phyloP scores from a whole-genome alignment of 2,329 filamentous ascomycete species.

The Beauveria australis region DNA sequence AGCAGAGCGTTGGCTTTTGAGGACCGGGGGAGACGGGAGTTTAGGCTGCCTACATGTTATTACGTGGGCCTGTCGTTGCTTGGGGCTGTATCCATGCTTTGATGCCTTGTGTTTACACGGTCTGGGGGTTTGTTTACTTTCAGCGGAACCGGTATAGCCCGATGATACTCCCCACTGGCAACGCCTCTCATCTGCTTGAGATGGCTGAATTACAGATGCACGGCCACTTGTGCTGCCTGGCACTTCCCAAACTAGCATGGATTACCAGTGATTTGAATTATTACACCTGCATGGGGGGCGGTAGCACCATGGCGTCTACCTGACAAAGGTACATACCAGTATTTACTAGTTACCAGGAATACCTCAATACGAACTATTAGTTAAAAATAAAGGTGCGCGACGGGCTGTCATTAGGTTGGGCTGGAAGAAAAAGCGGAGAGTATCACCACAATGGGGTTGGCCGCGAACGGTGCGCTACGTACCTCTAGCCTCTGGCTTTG shows the following conservation, averaged over 20 bases:
- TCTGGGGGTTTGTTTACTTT: slow-evolving; percentile 9
- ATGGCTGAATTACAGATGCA: neutral
- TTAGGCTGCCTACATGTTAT: slow-evolving; percentile 9
- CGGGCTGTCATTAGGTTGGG: neutral
- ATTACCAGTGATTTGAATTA: too few relatives aligned
- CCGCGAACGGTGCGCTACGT: too few relatives aligned
- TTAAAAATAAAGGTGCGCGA: too few relatives aligned
- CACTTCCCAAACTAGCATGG: neutral
- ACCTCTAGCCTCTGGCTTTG: neutral
- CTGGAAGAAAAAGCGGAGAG: slow-evolving; percentile 1
- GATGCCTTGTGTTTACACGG: slow-evolving; percentile 8
- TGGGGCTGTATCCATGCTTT: slow-evolving; percentile 4
- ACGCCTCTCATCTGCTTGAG: slow-evolving; percentile 9
- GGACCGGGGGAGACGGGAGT: slow-evolving; percentile 21
- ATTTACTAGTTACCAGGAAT: too few relatives aligned
- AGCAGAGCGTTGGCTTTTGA: slow-evolving; percentile 32
- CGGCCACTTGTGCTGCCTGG: slow-evolving; percentile 1
- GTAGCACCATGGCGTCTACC: neutral
- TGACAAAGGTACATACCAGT: neutral
- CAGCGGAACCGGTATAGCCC: slow-evolving; percentile 10
- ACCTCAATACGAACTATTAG: neutral
- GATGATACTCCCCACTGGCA: slow-evolving; percentile 4
- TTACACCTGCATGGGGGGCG: neutral
- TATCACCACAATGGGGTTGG: too few relatives aligned
- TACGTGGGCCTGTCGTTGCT: slow-evolving; percentile 10